Evolutionary conservation across 441 rosid genomes (phyloP), one percentile per base, ranked within the genome.

Genomic region (Mallotus repandus): DNA sequence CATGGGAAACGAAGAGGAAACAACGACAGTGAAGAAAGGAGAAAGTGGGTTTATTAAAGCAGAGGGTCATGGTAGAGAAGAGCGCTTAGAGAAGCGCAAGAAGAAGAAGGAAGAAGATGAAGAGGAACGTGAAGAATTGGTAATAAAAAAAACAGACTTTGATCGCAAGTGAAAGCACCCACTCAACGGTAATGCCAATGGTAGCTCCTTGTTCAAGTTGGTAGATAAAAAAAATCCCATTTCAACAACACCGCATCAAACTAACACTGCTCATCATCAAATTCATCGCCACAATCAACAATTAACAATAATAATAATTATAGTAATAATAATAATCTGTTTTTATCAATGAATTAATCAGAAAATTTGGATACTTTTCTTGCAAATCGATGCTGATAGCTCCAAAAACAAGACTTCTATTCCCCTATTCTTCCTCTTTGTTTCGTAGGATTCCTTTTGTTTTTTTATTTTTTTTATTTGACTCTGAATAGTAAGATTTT

Each of bases 91-190:
- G 62, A 66, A 70, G 78, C 71, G 74, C 68, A 53, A 45, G 46
- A 56, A 38, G 38, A 35, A 35, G 41, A 38, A 38, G 41, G 41
- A 38, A 38, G 41, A 38, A 38, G 41, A 38, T 4, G 41, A 38
- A 4, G 41, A 41, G 38, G 64, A 69, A 66, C 73, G 55, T 63
- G 58, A 63, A 79, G 58, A 63, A 79, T 71, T 63, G 75, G 66
- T 12, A 83, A 77, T 48, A 78, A 74, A 43, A 56, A 63, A 46
- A 74, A 62, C n/a, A 80, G 77, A 79, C 84, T 79, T 88, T 81
- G 83, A 84, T 84, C 83, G 79, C 80, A 85, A 88, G 91, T 81
- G 88, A 91, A 81, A 84, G 80, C 84, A 76, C 83, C 87, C 72
- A 69, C 75, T 78, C 85, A 83, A 82, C 83, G 73, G 63, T 57